Evolutionary conservation across 495 filamentous ascomycete genomes (phyloP).

Genomic region (Penicillium cataractarum): DNA sequence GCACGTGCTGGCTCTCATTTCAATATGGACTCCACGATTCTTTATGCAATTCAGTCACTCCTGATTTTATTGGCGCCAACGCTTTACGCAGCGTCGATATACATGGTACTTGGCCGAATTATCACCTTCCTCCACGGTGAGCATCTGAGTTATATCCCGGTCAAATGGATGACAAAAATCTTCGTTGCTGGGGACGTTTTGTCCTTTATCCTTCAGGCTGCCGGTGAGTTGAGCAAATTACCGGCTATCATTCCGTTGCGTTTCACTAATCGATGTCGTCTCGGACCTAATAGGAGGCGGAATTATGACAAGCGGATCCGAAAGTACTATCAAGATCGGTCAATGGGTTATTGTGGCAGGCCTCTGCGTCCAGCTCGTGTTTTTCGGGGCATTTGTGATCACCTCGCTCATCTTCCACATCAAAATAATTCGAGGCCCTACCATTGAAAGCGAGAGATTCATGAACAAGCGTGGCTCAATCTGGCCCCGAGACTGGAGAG

Average conservation of each 20-base stretch:
- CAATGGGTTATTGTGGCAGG: slow-evolving; percentile 46
- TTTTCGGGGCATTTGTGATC: slow-evolving; percentile 44
- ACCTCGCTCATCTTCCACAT: slow-evolving; percentile 38
- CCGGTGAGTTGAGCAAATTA: slow-evolving; percentile 17
- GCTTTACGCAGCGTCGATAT: slow-evolving; percentile 56
- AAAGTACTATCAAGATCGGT: slow-evolving; percentile 25
- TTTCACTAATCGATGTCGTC: background rate
- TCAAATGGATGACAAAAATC: slow-evolving; percentile 28
- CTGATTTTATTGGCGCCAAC: slow-evolving; percentile 46
- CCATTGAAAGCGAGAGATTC: slow-evolving; percentile 11
- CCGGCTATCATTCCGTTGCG: background rate
- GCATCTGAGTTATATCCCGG: slow-evolving; percentile 15
- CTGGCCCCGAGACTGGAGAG: slow-evolving; percentile 41
- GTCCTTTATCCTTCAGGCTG: slow-evolving; percentile 30
- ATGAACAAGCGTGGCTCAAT: slow-evolving; percentile 33
- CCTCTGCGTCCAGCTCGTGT: slow-evolving; percentile 41
- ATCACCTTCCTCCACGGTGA: slow-evolving; percentile 48
- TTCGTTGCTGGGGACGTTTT: slow-evolving; percentile 39
- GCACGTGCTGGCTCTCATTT: slow-evolving; percentile 43
- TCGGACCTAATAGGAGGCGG: slow-evolving; percentile 19
- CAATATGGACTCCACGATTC: slow-evolving; percentile 13
- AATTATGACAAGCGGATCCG: slow-evolving; percentile 19
- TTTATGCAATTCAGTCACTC: slow-evolving; percentile 35
- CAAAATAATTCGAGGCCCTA: slow-evolving; percentile 31
- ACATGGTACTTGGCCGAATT: slow-evolving; percentile 56